Evolutionary conservation across 2,329 filamentous ascomycete species (phyloP).

Genomic region (Penicillium griseofulvum): DNA sequence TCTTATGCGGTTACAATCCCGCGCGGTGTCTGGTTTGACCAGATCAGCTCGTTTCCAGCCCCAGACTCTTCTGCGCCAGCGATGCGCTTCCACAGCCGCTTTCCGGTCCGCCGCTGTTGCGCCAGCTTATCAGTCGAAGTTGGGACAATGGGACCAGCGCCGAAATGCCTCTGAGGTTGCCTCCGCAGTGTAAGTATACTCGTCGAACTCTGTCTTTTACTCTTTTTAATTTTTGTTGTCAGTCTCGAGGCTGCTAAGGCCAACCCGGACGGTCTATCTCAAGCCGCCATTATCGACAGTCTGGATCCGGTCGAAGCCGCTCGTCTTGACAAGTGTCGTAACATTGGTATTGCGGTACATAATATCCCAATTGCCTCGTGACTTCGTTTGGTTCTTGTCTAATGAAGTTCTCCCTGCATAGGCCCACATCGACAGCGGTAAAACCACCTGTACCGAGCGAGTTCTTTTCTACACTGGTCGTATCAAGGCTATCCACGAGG

Average conservation of each 20-base stretch:
- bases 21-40: constrained; percentile 38
- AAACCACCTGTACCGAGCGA: constrained; percentile 94
- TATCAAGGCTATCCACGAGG: constrained; percentile 96
- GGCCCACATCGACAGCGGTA: constrained; percentile 98
- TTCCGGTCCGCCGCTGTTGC: constrained; percentile 34
- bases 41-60: constrained; percentile 37
- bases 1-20: constrained; percentile 41
- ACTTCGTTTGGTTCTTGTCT: not conserved
- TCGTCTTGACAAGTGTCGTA: constrained; percentile 77
- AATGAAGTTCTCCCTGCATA: constrained; percentile 35
- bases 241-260: constrained; percentile 58
- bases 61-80: constrained; percentile 36
- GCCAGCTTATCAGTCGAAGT: constrained; percentile 35
- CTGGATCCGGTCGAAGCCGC: constrained; percentile 75
- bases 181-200: constrained; percentile 43
- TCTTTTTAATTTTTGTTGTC: constrained; percentile 13
- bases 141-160: constrained; percentile 44
- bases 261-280: constrained; percentile 57
- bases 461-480: constrained; percentile 97
- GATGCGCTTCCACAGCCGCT: constrained; percentile 41
- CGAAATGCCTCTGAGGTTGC: constrained; percentile 45
- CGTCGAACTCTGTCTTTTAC: not conserved
- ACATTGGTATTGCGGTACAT: constrained; percentile 93
- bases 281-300: constrained; percentile 71
- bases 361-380: not conserved